phyloP scores from a whole-genome alignment of 805 yeast species.

The Candida chilensis region DNA sequence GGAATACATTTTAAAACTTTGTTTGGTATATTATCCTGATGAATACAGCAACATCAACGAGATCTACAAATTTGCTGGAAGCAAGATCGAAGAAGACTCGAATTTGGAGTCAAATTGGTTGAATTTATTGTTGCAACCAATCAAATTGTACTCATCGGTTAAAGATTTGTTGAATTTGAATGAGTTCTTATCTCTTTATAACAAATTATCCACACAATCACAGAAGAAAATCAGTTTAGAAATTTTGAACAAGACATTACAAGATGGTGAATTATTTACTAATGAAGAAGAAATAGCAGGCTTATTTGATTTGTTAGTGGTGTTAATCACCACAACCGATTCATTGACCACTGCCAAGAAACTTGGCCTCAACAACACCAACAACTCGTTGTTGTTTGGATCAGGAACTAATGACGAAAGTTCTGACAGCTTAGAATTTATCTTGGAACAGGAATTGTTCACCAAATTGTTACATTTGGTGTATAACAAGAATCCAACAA shows the following conservation, averaged over 20 bases:
- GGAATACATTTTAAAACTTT: constrained; percentile 55
- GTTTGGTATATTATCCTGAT: constrained; percentile 59
- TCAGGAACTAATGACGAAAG: too few species aligned
- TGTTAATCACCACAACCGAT: not conserved
- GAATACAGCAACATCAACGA: constrained; percentile 51
- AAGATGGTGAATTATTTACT: not conserved
- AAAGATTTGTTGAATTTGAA: not conserved
- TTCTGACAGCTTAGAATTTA: constrained; percentile 24
- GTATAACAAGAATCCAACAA: constrained; percentile 34
- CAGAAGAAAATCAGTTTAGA: not conserved
- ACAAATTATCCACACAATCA: not conserved
- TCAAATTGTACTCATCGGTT: constrained; percentile 3
- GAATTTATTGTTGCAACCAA: constrained; percentile 6
- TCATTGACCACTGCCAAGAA: not conserved
- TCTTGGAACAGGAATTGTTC: constrained; percentile 47
- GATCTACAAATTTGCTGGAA: constrained; percentile 53
- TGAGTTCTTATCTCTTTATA: not conserved
- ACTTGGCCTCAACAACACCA: too few species aligned
- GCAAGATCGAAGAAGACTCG: not conserved
- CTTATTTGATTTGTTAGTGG: not conserved
- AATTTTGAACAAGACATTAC: not conserved
- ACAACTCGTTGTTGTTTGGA: too few species aligned
- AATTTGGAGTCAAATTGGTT: constrained; percentile 3
- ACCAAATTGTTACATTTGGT: constrained; percentile 66
- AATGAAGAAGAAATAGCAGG: not conserved